Conservation (phyloP, 1,284 basidiomycete species). For the Boletus semigastroideus region DNA sequence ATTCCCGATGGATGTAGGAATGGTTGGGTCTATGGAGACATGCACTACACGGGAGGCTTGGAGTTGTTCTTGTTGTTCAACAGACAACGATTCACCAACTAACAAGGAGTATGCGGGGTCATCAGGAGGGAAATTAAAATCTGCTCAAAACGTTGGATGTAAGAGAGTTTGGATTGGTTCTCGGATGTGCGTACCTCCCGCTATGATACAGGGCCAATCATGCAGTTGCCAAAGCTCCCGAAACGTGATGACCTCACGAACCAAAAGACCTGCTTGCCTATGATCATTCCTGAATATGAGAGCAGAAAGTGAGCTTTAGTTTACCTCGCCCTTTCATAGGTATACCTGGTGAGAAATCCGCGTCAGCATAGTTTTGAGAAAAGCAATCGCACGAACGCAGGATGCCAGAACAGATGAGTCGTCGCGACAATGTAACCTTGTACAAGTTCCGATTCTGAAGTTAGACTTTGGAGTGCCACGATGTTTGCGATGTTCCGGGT, state of each 20-base stretch:
- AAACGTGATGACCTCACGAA: conserved; percentile 66
- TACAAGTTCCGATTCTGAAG: conserved; percentile 33
- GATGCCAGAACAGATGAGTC: conserved; percentile 94
- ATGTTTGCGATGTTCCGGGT: conserved; percentile 85
- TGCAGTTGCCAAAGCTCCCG: conserved; percentile 45
- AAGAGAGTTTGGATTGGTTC: neutral
- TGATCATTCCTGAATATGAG: neutral
- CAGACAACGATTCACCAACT: conserved; percentile 55
- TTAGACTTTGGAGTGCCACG: conserved; percentile 55
- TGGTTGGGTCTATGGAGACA: conserved; percentile 66
- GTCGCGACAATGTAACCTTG: conserved; percentile 75
- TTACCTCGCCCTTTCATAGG: conserved; percentile 85
- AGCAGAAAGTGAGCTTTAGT: neutral
- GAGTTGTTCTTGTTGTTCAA: conserved; percentile 55
- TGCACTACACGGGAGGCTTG: conserved; percentile 79
- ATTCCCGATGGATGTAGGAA: conserved; percentile 34
- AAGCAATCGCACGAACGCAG: conserved; percentile 51
- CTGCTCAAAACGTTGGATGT: conserved; percentile 50
- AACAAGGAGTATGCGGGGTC: conserved; percentile 88
- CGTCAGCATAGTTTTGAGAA: conserved; percentile 5
- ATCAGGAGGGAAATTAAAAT: conserved; percentile 90
- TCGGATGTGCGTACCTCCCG: conserved; percentile 61
- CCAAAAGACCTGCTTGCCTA: conserved; percentile 70
- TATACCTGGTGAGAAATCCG: conserved; percentile 53
- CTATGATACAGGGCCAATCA: conserved; percentile 78